A percentile compares a stretch with the other conserved stretches of the same genome.
phyloP scores from a whole-genome alignment of 257 asterid genomes.

The Linderniella brevidens region DNA sequence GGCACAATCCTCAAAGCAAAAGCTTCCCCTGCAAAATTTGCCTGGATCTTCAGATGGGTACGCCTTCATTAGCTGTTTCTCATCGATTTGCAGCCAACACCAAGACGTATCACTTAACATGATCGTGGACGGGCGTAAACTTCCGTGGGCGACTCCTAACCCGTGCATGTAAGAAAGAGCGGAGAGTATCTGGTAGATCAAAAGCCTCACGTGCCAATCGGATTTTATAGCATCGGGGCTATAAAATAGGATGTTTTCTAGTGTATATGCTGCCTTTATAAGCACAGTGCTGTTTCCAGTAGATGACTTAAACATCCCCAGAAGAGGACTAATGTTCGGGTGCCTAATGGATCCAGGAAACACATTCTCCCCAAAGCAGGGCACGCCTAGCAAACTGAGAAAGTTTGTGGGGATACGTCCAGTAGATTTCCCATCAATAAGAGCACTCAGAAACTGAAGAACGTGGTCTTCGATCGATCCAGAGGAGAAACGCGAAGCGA shows the following conservation, averaged over 20 bases:
- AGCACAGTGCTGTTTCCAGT: constrained; percentile 30
- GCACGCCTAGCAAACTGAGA: constrained; percentile 61
- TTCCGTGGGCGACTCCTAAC: constrained; percentile 63
- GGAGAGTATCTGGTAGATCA: constrained; percentile 72
- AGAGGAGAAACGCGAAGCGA: constrained; percentile 43
- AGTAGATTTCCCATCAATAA: constrained; percentile 52
- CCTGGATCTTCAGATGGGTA: constrained; percentile 17
- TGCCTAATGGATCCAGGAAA: constrained; percentile 93
- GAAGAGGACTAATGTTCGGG: constrained; percentile 68
- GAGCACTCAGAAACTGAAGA: constrained; percentile 37
- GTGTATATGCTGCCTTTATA: constrained; percentile 54
- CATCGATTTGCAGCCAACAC: constrained; percentile 66
- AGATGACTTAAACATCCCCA: constrained; percentile 58
- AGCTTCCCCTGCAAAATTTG: constrained; percentile 14
- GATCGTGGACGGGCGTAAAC: constrained; percentile 52
- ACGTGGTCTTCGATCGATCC: constrained; percentile 62
- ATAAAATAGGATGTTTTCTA: constrained; percentile 59
- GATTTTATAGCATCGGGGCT: constrained; percentile 56
- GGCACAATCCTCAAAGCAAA: constrained; percentile 40
- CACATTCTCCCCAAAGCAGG: constrained; percentile 40
- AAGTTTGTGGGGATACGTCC: constrained; percentile 47
- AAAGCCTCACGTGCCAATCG: constrained; percentile 56
- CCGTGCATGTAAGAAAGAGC: constrained; percentile 76
- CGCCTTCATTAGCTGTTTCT: constrained; percentile 25
- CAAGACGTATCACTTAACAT: constrained; percentile 55